These are phyloP conservation scores for Fusarium subtropicale DNA, from an alignment of 2,329 filamentous ascomycete species.

Conservation along the genomic window DNA sequence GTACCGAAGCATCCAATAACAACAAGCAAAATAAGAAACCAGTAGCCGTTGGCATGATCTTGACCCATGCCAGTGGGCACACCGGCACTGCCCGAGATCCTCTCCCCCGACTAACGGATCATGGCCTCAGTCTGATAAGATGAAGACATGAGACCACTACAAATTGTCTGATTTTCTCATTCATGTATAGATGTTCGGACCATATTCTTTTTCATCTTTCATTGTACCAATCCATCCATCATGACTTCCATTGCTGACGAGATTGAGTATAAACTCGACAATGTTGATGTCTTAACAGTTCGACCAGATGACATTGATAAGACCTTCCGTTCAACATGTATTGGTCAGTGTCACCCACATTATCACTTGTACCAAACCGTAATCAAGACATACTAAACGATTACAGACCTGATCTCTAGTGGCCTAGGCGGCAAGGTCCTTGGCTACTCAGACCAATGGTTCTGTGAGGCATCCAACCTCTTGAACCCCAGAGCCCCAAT, in stretches of 20 bases:
- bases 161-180: not conserved
- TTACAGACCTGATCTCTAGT: constrained; percentile 69
- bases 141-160: constrained; percentile 38
- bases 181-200: not conserved
- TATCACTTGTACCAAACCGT: not conserved
- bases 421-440: constrained; percentile 72
- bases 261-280: constrained; percentile 67
- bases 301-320: constrained; percentile 67
- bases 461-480: constrained; percentile 73
- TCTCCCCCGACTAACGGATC: constrained; percentile 35
- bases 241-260: constrained; percentile 57
- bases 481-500: constrained; percentile 73
- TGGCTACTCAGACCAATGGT: constrained; percentile 76
- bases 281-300: constrained; percentile 62
- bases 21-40: constrained; percentile 7
- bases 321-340: constrained; percentile 70
- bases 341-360: constrained; percentile 60
- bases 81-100: constrained; percentile 51
- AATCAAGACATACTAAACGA: constrained; percentile 2
- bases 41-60: constrained; percentile 16
- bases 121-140: constrained; percentile 19
- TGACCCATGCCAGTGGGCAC: constrained; percentile 17
- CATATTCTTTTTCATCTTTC: not conserved
- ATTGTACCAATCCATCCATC: constrained; percentile 18
- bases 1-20: constrained; percentile 32